Conservation (phyloP, 2,329 filamentous ascomycete species). For the Triangularia setosa region DNA sequence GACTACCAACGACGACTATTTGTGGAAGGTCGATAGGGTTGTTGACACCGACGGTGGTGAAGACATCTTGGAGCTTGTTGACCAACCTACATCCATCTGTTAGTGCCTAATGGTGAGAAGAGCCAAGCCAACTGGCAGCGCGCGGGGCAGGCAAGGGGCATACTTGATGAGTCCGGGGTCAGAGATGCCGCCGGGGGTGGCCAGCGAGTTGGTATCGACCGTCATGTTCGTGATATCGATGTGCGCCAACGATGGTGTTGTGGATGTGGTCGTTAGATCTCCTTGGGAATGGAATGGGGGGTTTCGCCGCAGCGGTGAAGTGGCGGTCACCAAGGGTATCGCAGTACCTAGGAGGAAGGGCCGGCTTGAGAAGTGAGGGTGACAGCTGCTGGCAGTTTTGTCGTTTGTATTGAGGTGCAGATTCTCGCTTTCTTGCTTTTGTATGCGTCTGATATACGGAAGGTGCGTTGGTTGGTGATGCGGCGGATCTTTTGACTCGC, state of each 20-base stretch:
- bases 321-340: not conserved
- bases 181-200: constrained; percentile 56
- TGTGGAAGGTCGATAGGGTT: constrained; percentile 98
- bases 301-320: not conserved
- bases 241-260: not conserved
- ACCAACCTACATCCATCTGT: constrained; percentile 60
- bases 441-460: not conserved
- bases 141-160: constrained; percentile 24
- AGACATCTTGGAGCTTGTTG: constrained; percentile 99
- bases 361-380: not conserved
- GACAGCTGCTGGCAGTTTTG: not conserved
- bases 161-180: constrained; percentile 65
- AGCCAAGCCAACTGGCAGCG: constrained; percentile 3
- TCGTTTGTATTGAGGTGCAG: not conserved
- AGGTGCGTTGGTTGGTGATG: not conserved
- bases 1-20: constrained; percentile 96
- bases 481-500: constrained; percentile 8
- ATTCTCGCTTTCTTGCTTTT: not conserved
- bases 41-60: constrained; percentile 95
- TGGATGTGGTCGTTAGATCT: constrained; percentile 2
- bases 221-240: constrained; percentile 21
- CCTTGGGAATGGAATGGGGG: not conserved
- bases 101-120: constrained; percentile 19
- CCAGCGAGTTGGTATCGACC: constrained; percentile 30
- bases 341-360: not conserved